Evolutionary conservation across 225 moss, liverwort and hornwort genomes (phyloP), one percentile per base, ranked within the genome.

Genomic region (Bryoerythrophyllum caledonicum): DNA sequence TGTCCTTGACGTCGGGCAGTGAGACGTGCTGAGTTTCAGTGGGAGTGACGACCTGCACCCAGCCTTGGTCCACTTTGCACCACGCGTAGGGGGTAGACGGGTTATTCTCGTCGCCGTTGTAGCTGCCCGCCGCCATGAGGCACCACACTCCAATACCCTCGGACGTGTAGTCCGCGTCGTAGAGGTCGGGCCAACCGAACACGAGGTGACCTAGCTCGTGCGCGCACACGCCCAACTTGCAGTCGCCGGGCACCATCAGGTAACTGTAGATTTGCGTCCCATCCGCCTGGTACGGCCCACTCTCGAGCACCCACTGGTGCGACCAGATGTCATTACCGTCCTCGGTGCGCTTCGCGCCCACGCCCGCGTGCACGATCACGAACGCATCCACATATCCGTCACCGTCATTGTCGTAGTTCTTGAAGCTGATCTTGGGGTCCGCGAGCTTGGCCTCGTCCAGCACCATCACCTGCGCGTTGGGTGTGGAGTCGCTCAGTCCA

Each of bases 111-210:
- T 78, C 37, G 4, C 86, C 86, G 59, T 86, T 86, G 19, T 86
- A 83, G 53, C 77, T 80, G 19, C 86, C 86, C 0, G 77, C 74
- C 8, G 78, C 86, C 86, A 86, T 86, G 12, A 86, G 75, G 67
- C 86, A 86, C 86, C 83, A 86, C 7, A 63, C 43, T 0, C 86
- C 86, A 3, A 83, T 32, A 0, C 86, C 86, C 41, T 60, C 55
- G 0, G 82, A 86, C 0, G 71, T 82, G 14, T 86, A 83, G 4
- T 86, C 86, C 4, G 71, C 67, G 25, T 86, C 86, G 28, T 86
- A 86, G 10, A 86, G 68, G 1, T 86, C 86, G 0, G 86, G 86
- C 86, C 86, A 86, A 3, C 77, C 74, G 74, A 86, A 86, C 7
- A 67, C 74, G 4, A 86, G 63, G 48, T 86, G 86, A 2, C 86